phyloP scores from a whole-genome alignment of 2,329 filamentous ascomycete species.

The Cryphonectria radicalis region DNA sequence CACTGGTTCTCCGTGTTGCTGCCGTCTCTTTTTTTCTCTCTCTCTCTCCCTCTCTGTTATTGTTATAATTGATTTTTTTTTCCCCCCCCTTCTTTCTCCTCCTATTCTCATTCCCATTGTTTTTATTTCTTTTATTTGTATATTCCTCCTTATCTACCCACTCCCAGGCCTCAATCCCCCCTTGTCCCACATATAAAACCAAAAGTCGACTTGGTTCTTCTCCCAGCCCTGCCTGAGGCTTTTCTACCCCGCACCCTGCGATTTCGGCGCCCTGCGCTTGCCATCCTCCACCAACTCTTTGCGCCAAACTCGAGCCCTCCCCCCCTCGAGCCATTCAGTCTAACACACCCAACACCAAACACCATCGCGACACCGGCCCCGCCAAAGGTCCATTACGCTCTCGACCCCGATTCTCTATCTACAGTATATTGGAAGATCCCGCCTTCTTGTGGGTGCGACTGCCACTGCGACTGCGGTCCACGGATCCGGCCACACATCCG shows the following conservation, averaged over 20 bases:
- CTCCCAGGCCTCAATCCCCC: no score
- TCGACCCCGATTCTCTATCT: neutral
- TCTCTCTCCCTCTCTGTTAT: no score
- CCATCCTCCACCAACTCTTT: conserved; percentile 21
- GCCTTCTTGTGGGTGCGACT: neutral
- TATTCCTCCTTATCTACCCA: neutral
- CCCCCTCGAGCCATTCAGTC: conserved; percentile 12
- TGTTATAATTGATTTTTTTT: neutral
- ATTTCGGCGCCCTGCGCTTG: conserved; percentile 23
- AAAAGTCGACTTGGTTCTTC: conserved; percentile 6
- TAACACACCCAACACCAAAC: conserved; percentile 22
- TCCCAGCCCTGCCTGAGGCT: conserved; percentile 11
- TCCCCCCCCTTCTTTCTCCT: no score
- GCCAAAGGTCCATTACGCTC: conserved; percentile 19
- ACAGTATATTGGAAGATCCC: neutral
- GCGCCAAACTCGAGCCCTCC: conserved; percentile 8
- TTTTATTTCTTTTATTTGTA: neutral
- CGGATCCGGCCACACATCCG: neutral
- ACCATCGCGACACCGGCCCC: conserved; percentile 30
- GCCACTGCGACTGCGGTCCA: neutral
- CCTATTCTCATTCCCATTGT: neutral
- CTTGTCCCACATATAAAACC: neutral
- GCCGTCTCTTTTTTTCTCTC: neutral
- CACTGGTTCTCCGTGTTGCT: neutral
- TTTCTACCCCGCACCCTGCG: conserved; percentile 29